Percentiles rank a stretch among this genome's conserved stretches.
phyloP scores from a whole-genome alignment of 2,329 filamentous ascomycete species.

The Sarocladiaceae sp. region DNA sequence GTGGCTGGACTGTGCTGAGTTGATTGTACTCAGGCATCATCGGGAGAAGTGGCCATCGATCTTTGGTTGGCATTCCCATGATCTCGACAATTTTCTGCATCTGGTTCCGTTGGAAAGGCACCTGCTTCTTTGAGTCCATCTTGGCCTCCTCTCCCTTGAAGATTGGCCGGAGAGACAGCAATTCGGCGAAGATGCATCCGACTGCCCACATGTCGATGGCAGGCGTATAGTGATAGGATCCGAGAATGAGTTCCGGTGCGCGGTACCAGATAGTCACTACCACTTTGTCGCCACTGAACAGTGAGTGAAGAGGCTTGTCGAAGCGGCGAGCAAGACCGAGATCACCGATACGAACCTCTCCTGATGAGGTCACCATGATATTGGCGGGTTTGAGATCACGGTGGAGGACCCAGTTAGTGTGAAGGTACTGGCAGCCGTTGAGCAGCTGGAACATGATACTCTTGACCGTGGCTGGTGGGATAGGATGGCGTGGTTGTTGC shows the following conservation, averaged over 20 bases:
- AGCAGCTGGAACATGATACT: constrained; percentile 95
- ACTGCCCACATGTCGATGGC: constrained; percentile 98
- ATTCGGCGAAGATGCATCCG: constrained; percentile 94
- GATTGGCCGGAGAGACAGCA: constrained; percentile 84
- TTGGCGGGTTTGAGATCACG: constrained; percentile 97
- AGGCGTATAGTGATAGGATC: constrained; percentile 92
- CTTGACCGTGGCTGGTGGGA: constrained; percentile 83
- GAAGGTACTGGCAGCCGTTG: constrained; percentile 90
- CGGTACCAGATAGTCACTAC: constrained; percentile 99
- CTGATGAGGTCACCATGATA: constrained; percentile 92
- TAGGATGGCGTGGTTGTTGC: constrained; percentile 80
- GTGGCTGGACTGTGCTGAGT: constrained; percentile 52
- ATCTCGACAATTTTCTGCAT: constrained; percentile 99
- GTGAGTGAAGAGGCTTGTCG: constrained; percentile 85
- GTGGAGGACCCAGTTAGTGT: constrained; percentile 95
- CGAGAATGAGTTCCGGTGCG: constrained; percentile 87
- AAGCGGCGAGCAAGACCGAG: constrained; percentile 88
- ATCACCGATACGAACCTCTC: constrained; percentile 93
- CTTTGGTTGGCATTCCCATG: constrained; percentile 83
- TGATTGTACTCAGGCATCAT: constrained; percentile 85
- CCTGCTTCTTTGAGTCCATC: constrained; percentile 97
- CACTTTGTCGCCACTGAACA: constrained; percentile 94
- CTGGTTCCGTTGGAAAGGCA: constrained; percentile 95
- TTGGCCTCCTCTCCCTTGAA: constrained; percentile 99
- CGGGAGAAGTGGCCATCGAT: constrained; percentile 79